Conservation (phyloP, 2,329 filamentous ascomycete genomes). For the Aquanectria penicillioides region DNA sequence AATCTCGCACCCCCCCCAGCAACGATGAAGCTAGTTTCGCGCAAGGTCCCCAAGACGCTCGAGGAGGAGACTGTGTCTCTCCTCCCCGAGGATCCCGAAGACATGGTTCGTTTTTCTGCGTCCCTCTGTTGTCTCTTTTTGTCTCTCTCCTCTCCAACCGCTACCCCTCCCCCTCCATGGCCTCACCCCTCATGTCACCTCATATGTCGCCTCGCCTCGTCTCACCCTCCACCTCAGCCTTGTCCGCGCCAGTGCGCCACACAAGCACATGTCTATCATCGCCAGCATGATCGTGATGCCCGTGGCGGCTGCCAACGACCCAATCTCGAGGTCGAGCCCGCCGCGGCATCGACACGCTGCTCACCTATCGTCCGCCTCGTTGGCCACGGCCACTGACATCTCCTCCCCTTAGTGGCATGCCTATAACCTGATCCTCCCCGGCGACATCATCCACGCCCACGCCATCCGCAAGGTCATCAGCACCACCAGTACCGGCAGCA, state of each 20-base stretch:
- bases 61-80: constrained; percentile 55
- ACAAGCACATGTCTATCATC: neutral
- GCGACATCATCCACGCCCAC: constrained; percentile 64
- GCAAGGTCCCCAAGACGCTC: constrained; percentile 49
- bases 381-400: constrained; percentile 29
- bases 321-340: neutral
- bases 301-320: neutral
- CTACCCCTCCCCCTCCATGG: constrained; percentile 34
- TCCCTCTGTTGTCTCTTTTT: constrained; percentile 23
- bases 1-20: constrained; percentile 26
- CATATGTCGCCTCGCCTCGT: no score
- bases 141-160: neutral
- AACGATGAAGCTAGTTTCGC: constrained; percentile 53
- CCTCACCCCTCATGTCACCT: constrained; percentile 14
- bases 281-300: neutral
- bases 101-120: constrained; percentile 52
- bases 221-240: constrained; percentile 18
- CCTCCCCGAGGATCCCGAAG: constrained; percentile 56
- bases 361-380: neutral
- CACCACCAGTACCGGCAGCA: constrained; percentile 59
- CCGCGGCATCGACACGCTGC: neutral
- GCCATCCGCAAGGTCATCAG: constrained; percentile 65
- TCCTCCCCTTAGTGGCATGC: constrained; percentile 63
- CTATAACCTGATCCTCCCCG: constrained; percentile 67
- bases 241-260: neutral